Evolutionary conservation across 495 filamentous ascomycete genomes (phyloP).

Genomic region (Aspergillus heteromorphus): DNA sequence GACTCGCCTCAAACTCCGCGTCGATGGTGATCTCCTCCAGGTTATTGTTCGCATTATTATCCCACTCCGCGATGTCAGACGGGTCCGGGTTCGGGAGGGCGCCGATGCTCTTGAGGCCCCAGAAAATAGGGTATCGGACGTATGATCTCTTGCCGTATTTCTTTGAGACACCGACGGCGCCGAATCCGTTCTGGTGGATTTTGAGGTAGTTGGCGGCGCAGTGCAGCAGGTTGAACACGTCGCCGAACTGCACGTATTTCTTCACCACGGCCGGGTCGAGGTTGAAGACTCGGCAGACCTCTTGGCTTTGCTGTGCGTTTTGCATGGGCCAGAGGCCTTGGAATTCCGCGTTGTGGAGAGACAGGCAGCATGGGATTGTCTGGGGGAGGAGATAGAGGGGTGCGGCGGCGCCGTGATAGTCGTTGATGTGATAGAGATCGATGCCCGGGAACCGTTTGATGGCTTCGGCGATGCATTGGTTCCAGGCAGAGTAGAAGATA

Average conservation of each 20-base stretch:
- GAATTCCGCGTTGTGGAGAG: constrained; percentile 64
- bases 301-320: constrained; percentile 54
- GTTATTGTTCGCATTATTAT: constrained; percentile 40
- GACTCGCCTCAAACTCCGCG: constrained; percentile 47
- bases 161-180: constrained; percentile 65
- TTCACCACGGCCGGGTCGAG: constrained; percentile 31
- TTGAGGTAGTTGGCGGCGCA: constrained; percentile 64
- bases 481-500: constrained; percentile 69
- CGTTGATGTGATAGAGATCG: constrained; percentile 73
- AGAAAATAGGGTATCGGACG: constrained; percentile 72
- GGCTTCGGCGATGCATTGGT: constrained; percentile 59
- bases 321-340: constrained; percentile 69
- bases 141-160: constrained; percentile 71
- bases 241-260: constrained; percentile 53
- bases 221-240: constrained; percentile 66
- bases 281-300: constrained; percentile 67
- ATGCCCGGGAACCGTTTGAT: constrained; percentile 50
- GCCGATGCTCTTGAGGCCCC: constrained; percentile 63
- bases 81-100: constrained; percentile 70
- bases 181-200: constrained; percentile 66
- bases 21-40: constrained; percentile 43
- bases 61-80: constrained; percentile 63
- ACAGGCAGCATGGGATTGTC: constrained; percentile 40
- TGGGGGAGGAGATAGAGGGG: constrained; percentile 62
- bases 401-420: constrained; percentile 70